Conservation (phyloP, 2,329 filamentous ascomycete species). For the Emericellopsis atlantica region DNA sequence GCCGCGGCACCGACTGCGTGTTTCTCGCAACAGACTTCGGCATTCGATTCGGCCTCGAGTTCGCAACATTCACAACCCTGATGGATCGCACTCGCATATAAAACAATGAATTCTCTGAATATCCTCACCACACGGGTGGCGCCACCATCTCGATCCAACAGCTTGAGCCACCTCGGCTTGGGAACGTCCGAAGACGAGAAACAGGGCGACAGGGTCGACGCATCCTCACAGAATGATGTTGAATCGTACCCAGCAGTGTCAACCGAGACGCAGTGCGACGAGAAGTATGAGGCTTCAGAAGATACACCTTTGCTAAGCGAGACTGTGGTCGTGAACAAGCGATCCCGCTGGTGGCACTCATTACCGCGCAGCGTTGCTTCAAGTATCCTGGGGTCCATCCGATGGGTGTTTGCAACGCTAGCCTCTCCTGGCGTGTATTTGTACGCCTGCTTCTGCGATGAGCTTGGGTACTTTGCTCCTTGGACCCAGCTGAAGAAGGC, state of each 20-base stretch:
- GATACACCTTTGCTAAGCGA: conserved; percentile 47
- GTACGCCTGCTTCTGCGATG: conserved; percentile 71
- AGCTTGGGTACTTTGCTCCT: conserved; percentile 68
- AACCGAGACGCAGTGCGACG: conserved; percentile 22
- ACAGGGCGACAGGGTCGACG: conserved; percentile 16
- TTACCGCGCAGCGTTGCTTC: conserved; percentile 59
- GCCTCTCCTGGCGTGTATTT: conserved; percentile 72
- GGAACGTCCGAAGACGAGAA: conserved; percentile 29
- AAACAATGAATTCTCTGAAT: conserved; percentile 92
- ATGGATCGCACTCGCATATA: conserved; percentile 40
- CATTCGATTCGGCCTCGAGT: no score
- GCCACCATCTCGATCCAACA: conserved; percentile 49
- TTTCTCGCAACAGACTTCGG: no score
- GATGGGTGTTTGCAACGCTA: conserved; percentile 67
- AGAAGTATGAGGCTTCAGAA: conserved; percentile 34
- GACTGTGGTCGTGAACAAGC: conserved; percentile 16
- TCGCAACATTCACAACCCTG: conserved; percentile 11
- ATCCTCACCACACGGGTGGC: conserved; percentile 79
- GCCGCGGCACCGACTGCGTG: no score
- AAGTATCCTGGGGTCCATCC: conserved; percentile 62
- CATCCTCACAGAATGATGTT: conserved; percentile 2
- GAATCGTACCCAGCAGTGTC: conserved; percentile 19
- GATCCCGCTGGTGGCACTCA: conserved; percentile 35
- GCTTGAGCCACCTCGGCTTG: conserved; percentile 39
- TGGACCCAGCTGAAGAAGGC: conserved; percentile 59